These are phyloP conservation scores for Peniophora sp. DNA, from an alignment of 1,284 basidiomycete genomes.

Conservation along the genomic window DNA sequence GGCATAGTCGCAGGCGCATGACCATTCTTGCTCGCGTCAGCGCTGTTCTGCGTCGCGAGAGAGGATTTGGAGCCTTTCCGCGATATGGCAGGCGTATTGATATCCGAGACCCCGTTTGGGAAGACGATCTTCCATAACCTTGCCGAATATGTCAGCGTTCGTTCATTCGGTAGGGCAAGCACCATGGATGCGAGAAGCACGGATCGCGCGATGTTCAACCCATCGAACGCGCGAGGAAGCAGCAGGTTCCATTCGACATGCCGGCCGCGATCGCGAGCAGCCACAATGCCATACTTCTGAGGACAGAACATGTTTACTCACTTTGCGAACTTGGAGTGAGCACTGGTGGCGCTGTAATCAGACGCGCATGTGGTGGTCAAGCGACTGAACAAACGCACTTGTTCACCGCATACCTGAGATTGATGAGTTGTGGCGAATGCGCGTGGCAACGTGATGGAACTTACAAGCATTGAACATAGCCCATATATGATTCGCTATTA, in stretches of 20 bases:
- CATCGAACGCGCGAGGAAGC: neutral
- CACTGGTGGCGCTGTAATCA: constrained; percentile 29
- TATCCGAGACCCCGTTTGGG: constrained; percentile 50
- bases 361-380: constrained; percentile 1
- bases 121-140: constrained; percentile 71
- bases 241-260: neutral
- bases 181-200: too few species aligned
- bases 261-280: neutral
- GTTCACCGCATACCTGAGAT: constrained; percentile 47
- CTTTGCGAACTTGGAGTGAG: constrained; percentile 70
- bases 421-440: constrained; percentile 1
- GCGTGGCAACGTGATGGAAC: constrained; percentile 13
- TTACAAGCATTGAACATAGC: constrained; percentile 71
- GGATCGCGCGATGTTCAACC: too few species aligned
- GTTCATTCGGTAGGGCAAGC: neutral
- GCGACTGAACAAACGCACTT: constrained; percentile 29
- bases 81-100: constrained; percentile 42
- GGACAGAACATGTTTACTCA: constrained; percentile 19
- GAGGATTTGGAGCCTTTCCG: constrained; percentile 23
- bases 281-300: neutral
- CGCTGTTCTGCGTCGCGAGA: constrained; percentile 6
- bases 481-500: constrained; percentile 67
- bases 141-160: constrained; percentile 1
- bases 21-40: constrained; percentile 1
- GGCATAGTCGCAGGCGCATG: constrained; percentile 13